These are phyloP conservation scores for Aquilaria yunnanensis DNA, from an alignment of 345 rosid genomes.

Conservation along the genomic window DNA sequence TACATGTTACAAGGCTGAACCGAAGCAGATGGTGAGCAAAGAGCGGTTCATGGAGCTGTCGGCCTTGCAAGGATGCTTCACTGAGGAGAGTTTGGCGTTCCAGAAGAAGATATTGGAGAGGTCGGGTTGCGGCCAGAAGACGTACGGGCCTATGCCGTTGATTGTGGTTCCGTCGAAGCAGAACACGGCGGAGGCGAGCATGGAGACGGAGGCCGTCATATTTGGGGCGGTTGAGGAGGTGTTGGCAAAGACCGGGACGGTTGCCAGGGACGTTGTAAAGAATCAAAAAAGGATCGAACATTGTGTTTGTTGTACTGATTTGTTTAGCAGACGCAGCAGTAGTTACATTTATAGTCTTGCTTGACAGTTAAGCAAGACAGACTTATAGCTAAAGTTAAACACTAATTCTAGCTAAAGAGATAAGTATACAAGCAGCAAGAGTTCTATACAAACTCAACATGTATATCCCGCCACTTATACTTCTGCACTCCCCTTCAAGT, in stretches of 20 bases:
- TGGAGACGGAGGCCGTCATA: constrained; percentile 23
- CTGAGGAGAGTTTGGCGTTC: constrained; percentile 21
- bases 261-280: constrained; percentile 32
- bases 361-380: no score
- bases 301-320: no score
- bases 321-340: no score
- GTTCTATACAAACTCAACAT: no score
- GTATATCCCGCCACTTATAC: no score
- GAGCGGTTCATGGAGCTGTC: constrained; percentile 9
- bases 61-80: constrained; percentile 7
- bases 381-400: no score
- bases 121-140: constrained; percentile 31
- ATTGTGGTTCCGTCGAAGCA: constrained; percentile 25
- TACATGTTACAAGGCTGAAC: constrained; percentile 18
- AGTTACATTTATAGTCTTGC: no score
- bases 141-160: constrained; percentile 27
- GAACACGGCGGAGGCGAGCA: constrained; percentile 24
- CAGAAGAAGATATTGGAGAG: constrained; percentile 27
- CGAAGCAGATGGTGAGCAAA: neutral
- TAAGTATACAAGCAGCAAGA: no score
- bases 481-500: no score
- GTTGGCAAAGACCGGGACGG: constrained; percentile 28
- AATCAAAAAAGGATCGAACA: no score
- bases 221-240: constrained; percentile 20
- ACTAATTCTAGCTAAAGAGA: no score